Percentiles rank a stretch among this genome's conserved stretches.
These are phyloP conservation scores for Oehlia diaphana DNA, from an alignment of 192 early-diverging fungal genomes.

Conservation along the genomic window DNA sequence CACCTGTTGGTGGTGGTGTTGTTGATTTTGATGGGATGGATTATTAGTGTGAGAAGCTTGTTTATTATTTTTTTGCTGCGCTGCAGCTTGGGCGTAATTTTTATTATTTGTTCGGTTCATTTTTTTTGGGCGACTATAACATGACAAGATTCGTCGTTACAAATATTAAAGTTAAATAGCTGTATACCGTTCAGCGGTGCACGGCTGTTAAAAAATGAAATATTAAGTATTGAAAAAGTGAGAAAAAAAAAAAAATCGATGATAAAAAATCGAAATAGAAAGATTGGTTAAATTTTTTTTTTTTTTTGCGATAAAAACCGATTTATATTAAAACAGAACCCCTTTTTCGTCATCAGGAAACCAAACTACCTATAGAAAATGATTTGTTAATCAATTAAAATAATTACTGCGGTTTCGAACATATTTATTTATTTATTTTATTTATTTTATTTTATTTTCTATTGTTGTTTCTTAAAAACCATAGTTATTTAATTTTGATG, in stretches of 20 bases:
- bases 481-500: too few species aligned
- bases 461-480: too few species aligned
- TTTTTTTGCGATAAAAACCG: constrained; percentile 3
- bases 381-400: too few species aligned
- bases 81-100: constrained; percentile 28
- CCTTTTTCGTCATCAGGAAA: not conserved
- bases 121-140: constrained; percentile 22
- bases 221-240: not conserved
- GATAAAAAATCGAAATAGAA: not conserved
- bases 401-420: too few species aligned
- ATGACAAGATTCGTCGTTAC: constrained; percentile 27
- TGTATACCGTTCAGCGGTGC: constrained; percentile 27
- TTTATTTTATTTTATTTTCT: too few species aligned
- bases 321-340: not conserved
- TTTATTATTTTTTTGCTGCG: constrained; percentile 31
- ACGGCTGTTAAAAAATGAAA: constrained; percentile 7
- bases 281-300: constrained; percentile 7
- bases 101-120: constrained; percentile 25
- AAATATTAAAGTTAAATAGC: constrained; percentile 24
- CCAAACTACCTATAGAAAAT: not conserved
- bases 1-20: constrained; percentile 25
- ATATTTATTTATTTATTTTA: too few species aligned
- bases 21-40: constrained; percentile 9
- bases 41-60: not conserved
- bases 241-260: not conserved